Conservation (phyloP, 108 stramenopile genomes). For the Ochromonas danica region DNA sequence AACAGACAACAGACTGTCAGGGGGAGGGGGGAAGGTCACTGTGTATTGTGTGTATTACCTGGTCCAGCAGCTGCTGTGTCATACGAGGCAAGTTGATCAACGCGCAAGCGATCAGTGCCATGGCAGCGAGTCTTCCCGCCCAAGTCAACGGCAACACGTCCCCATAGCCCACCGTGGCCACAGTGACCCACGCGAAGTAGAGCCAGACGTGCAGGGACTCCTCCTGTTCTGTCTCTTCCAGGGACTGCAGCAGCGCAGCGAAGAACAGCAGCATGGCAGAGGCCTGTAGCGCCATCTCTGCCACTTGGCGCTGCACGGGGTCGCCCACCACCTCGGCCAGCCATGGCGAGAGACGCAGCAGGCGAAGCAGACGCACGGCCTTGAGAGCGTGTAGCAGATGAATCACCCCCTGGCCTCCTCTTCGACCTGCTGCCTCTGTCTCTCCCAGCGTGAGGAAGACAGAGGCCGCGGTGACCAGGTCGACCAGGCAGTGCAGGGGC, state of each 20-base stretch:
- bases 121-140: background rate
- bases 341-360: background rate
- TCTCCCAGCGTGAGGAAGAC: too few relatives aligned
- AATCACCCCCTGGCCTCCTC: too few relatives aligned
- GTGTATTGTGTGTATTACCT: too few relatives aligned
- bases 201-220: background rate
- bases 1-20: too few relatives aligned
- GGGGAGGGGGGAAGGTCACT: too few relatives aligned
- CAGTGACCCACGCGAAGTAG: slow-evolving; percentile 26
- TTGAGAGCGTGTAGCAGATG: background rate
- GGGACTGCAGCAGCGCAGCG: background rate
- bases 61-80: too few relatives aligned
- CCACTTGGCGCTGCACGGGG: background rate
- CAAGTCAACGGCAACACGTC: slow-evolving; percentile 19
- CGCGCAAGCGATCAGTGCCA: background rate
- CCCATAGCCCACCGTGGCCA: slow-evolving; percentile 38
- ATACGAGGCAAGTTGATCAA: background rate
- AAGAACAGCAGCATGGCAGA: background rate
- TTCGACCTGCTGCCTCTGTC: too few relatives aligned
- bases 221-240: background rate
- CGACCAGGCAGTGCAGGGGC: too few relatives aligned
- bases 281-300: background rate
- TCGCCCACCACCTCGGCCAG: background rate
- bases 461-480: too few relatives aligned
- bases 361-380: background rate